Evolutionary conservation across 2,329 filamentous ascomycete genomes (phyloP).

Genomic region (Colletotrichum neosansevieriae): DNA sequence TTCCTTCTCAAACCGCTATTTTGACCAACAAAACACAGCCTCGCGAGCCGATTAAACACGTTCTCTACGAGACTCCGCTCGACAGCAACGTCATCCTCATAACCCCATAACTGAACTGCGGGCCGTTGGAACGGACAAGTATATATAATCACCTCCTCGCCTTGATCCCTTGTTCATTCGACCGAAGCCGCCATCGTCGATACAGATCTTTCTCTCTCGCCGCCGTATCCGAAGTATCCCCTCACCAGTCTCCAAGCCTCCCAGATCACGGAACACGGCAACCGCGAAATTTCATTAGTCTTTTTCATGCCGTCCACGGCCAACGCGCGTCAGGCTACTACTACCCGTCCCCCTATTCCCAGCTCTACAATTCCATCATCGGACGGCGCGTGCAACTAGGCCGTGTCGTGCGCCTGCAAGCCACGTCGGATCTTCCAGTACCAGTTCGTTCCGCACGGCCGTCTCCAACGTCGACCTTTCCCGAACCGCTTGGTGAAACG

Average conservation of each 20-base stretch:
- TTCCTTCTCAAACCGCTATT: neutral
- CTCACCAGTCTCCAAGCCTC: neutral
- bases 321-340: constrained; percentile 16
- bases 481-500: constrained; percentile 30
- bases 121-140: neutral
- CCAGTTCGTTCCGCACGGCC: constrained; percentile 25
- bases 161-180: neutral
- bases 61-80: neutral
- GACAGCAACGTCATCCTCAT: neutral
- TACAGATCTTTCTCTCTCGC: neutral
- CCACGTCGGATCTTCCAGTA: constrained; percentile 14
- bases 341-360: neutral
- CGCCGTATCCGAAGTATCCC: neutral
- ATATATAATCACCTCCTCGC: neutral
- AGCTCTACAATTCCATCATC: constrained; percentile 7
- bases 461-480: constrained; percentile 15
- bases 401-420: neutral
- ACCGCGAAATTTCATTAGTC: neutral
- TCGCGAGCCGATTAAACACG: neutral
- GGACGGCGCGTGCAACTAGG: neutral
- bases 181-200: neutral
- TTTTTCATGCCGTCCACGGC: constrained; percentile 3
- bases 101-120: neutral
- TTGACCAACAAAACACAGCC: neutral
- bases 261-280: constrained; percentile 4